Evolutionary conservation across 1,284 basidiomycete genomes (phyloP).

Genomic region (Irpex sp.): DNA sequence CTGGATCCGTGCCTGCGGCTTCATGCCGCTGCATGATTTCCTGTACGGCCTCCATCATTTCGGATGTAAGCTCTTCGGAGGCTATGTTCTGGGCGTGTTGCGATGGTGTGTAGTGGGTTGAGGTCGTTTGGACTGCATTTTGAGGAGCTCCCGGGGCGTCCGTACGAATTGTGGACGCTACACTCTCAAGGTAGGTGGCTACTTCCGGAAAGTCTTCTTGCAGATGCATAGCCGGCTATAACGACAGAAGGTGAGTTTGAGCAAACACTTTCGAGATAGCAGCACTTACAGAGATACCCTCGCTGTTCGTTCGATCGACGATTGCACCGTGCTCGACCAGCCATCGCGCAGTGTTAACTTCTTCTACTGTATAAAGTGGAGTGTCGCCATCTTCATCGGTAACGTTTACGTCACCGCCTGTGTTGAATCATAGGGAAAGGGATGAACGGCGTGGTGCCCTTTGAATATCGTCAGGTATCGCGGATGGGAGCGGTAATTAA

Average conservation of each 20-base stretch:
- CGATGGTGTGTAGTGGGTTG: constrained; percentile 37
- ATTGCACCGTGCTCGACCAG: constrained; percentile 82
- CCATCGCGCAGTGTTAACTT: constrained; percentile 71
- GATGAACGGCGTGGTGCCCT: constrained; percentile 2
- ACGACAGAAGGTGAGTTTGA: neutral
- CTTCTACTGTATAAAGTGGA: constrained; percentile 88
- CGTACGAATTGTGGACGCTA: constrained; percentile 7
- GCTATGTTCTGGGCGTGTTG: constrained; percentile 67
- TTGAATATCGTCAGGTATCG: neutral
- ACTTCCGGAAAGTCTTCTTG: constrained; percentile 80
- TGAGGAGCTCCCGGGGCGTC: neutral
- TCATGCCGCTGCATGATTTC: constrained; percentile 66
- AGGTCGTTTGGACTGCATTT: constrained; percentile 12
- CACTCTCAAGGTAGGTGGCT: constrained; percentile 56
- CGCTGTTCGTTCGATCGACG: constrained; percentile 57
- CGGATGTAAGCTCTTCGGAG: constrained; percentile 66
- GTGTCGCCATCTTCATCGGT: constrained; percentile 88
- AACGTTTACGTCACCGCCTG: constrained; percentile 85
- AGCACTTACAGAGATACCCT: constrained; percentile 71
- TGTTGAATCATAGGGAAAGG: constrained; percentile 9
- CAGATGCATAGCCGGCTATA: constrained; percentile 71
- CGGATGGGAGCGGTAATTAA: neutral
- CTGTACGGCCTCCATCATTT: constrained; percentile 63
- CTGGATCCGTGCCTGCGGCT: constrained; percentile 57
- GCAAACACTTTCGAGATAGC: neutral